Conservation (phyloP, 1,284 basidiomycete genomes). For the Athelia psychrophila region DNA sequence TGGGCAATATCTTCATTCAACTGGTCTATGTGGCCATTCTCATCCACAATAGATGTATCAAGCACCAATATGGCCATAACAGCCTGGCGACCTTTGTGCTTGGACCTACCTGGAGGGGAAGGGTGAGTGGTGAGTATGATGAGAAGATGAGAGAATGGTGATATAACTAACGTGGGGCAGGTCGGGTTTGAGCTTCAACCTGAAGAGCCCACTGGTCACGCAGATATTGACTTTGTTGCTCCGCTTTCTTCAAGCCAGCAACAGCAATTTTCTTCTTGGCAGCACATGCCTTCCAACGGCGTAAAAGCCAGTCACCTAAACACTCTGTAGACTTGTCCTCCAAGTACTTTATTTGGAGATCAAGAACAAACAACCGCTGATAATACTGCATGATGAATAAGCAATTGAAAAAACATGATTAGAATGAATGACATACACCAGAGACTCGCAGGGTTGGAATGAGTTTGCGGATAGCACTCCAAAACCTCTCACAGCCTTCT, state of each 20-base stretch:
- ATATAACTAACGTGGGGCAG: constrained; percentile 12
- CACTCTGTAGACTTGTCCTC: constrained; percentile 3
- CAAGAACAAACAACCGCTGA: constrained; percentile 17
- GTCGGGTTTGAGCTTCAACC: constrained; percentile 12
- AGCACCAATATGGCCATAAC: background rate
- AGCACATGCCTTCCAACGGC: constrained; percentile 5
- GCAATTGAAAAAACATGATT: too few species aligned
- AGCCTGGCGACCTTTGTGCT: background rate
- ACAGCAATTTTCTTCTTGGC: constrained; percentile 4
- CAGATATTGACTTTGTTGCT: background rate
- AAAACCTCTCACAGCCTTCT: constrained; percentile 32
- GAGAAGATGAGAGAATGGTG: background rate
- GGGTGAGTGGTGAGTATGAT: background rate
- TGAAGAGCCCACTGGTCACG: constrained; percentile 15
- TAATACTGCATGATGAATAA: constrained; percentile 12
- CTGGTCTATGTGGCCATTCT: too few species aligned
- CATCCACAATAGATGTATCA: background rate
- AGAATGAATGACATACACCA: constrained; percentile 15
- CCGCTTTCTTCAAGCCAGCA: background rate
- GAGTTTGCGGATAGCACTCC: constrained; percentile 25
- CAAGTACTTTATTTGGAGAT: constrained; percentile 20
- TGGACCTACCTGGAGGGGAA: background rate
- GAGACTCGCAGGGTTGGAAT: constrained; percentile 23
- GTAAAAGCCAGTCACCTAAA: constrained; percentile 14
- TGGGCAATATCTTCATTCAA: too few species aligned